Evolutionary conservation across 305 asterid species (phyloP), one percentile per base, ranked within the genome.

Genomic region (Fraxinus velutina): DNA sequence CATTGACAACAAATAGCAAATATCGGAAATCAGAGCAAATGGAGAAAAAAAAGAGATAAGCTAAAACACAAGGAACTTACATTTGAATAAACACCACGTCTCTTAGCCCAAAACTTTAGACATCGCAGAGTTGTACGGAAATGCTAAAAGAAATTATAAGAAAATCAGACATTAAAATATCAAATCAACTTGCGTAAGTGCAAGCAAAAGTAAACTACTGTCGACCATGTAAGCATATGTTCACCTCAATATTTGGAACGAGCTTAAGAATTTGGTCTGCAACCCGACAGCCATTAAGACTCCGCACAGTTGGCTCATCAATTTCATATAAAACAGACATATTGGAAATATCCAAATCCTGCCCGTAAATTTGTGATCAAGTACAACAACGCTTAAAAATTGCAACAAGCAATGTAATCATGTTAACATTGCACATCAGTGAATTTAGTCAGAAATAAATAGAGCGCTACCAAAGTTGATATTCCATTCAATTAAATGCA

Each of bases 21-120:
- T 68, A 15, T 27, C 22, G 4, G 9, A 68, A 68, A 27, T 33
- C 34, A 64, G 36, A 64, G 42, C 42, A 68, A 68, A 68, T 24
- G 75, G 42, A 30, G 8, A 0, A 29, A 12, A 68, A 13, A 4
- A 2, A 3, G 17, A 10, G 3, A 66, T 6, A 1, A 12, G 37
- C 37, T 29, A 64, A 24, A 64, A 64, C 73, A 24, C 21, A 0
- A 68, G 21, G 12, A 37, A 89, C 99, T 87, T 85, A 96, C 99
- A 88, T 96, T 96, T 71, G 99, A 96, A 90, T 96, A 96, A 79
- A 96, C 96, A n/a, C 99, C 97, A 29, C 99, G 99, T 72, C 92
- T 90, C 88, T 90, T 94, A 75, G 99, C 98, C 99, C 99, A 96
- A 73, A 92, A 92, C 88, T 94, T 96, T 21, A 96, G 81, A 85